Percentiles rank a stretch among this genome's conserved stretches.
These are phyloP conservation scores for Sarcomyxa edulis DNA, from an alignment of 768 basidiomycete species.

Conservation along the genomic window DNA sequence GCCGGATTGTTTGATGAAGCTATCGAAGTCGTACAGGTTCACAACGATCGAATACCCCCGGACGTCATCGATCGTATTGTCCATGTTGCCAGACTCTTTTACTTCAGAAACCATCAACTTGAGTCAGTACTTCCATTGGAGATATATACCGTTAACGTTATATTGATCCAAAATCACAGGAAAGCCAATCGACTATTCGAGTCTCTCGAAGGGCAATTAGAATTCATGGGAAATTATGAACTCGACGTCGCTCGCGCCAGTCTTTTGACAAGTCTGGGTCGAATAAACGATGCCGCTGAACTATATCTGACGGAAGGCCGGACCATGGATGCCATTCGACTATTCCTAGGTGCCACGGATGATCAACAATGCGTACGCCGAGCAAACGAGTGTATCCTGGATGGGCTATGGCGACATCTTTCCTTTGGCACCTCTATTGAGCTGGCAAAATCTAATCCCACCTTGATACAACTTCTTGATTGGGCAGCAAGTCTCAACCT, in stretches of 20 bases:
- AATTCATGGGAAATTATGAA: conserved; percentile 50
- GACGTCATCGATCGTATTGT: conserved; percentile 30
- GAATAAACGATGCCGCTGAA: conserved; percentile 45
- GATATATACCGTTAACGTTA: not conserved
- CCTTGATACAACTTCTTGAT: conserved; percentile 17
- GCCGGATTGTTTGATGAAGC: conserved; percentile 49
- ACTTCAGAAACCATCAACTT: conserved; percentile 30
- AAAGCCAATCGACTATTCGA: conserved; percentile 43
- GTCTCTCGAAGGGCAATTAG: conserved; percentile 45
- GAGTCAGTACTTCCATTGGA: conserved; percentile 25
- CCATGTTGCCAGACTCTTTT: conserved; percentile 40
- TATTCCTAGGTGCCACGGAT: conserved; percentile 31
- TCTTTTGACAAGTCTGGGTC: conserved; percentile 36
- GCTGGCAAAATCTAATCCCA: conserved; percentile 7
- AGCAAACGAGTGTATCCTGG: conserved; percentile 34
- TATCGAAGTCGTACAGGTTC: conserved; percentile 32
- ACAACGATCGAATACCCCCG: conserved; percentile 24
- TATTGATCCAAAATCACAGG: conserved; percentile 23
- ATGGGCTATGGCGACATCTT: conserved; percentile 38
- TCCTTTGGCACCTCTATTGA: conserved; percentile 30
- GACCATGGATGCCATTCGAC: conserved; percentile 37
- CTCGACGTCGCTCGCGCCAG: conserved; percentile 43
- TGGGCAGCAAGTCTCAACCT: conserved; percentile 15
- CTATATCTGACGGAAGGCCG: conserved; percentile 45
- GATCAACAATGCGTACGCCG: conserved; percentile 20